Percentiles rank a stretch among this genome's conserved stretches.
Evolutionary conservation across 2,329 filamentous ascomycete species (phyloP).

Genomic region (Verticillium albo-atrum): DNA sequence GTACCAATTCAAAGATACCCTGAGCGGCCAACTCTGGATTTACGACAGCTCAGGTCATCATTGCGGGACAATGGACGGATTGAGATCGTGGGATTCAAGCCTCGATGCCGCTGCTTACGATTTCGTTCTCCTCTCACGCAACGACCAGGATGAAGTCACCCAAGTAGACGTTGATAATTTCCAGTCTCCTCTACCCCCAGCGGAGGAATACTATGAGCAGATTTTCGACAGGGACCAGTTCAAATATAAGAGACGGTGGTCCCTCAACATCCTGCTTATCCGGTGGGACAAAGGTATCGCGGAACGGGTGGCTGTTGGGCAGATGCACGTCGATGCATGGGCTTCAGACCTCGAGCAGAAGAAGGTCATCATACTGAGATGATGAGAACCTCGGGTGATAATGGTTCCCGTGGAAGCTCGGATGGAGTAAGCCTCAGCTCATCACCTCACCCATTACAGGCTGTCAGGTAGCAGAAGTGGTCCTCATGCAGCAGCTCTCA

Average conservation of each 20-base stretch:
- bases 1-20: not conserved
- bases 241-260: not conserved
- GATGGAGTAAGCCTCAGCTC: too few species aligned
- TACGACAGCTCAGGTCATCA: not conserved
- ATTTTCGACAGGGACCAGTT: not conserved
- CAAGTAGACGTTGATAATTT: not conserved
- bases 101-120: not conserved
- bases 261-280: constrained; percentile 1
- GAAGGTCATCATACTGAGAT: not conserved
- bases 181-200: not conserved
- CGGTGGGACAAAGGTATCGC: not conserved
- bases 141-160: not conserved
- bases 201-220: constrained; percentile 1
- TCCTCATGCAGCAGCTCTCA: too few species aligned
- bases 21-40: not conserved
- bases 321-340: constrained; percentile 3
- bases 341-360: not conserved
- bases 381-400: too few species aligned
- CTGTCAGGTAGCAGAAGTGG: too few species aligned
- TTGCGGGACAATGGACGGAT: not conserved
- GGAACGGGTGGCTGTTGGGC: constrained; percentile 2
- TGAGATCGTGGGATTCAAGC: not conserved
- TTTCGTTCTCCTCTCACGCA: not conserved
- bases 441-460: too few species aligned
- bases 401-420: too few species aligned